These are phyloP conservation scores for Alternaria burnsii DNA, from an alignment of 2,329 filamentous ascomycete genomes.

Conservation along the genomic window DNA sequence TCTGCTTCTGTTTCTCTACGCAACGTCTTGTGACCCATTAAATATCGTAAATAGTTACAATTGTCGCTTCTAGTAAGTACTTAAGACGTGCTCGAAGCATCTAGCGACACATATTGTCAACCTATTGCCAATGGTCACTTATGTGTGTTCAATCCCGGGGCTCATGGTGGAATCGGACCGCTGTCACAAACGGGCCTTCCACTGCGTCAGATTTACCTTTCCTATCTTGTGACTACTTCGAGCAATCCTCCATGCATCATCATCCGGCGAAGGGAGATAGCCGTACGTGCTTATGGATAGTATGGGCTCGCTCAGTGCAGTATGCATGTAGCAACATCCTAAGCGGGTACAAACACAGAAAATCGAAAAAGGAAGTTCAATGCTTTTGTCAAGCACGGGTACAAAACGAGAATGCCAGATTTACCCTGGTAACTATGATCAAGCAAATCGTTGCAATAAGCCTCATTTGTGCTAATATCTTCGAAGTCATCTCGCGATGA, in stretches of 20 bases:
- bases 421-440: too few species aligned
- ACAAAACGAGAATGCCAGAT: too few species aligned
- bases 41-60: too few species aligned
- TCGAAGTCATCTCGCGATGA: background rate
- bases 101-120: rapidly evolving
- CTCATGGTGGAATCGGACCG: too few species aligned
- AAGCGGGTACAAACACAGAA: too few species aligned
- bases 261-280: background rate
- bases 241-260: background rate
- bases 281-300: background rate
- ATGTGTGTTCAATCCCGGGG: background rate
- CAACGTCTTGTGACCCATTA: too few species aligned
- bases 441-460: too few species aligned
- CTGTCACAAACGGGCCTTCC: background rate
- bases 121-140: rapidly evolving
- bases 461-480: background rate
- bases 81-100: too few species aligned
- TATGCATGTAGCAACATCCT: background rate
- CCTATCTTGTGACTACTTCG: background rate
- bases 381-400: too few species aligned
- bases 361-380: rapidly evolving
- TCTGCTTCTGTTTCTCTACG: too few species aligned
- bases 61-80: too few species aligned
- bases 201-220: background rate
- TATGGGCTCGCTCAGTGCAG: background rate